Evolutionary conservation across 139 green algal genomes (phyloP).

Genomic region (Tetradesmus obliquus): DNA sequence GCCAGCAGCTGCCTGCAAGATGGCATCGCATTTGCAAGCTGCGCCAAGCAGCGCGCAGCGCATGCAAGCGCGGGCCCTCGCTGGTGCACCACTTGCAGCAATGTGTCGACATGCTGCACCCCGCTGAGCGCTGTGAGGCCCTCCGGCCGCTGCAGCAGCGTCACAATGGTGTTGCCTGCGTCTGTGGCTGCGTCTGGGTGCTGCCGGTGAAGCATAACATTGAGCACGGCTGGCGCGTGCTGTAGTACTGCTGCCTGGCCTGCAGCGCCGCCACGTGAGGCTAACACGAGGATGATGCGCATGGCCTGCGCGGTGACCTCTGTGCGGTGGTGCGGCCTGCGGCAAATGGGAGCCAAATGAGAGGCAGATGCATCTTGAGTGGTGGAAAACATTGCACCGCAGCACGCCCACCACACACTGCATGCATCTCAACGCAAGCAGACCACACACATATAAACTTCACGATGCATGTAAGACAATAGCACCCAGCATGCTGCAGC

Average conservation of each 20-base stretch:
- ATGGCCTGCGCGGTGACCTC: not conserved
- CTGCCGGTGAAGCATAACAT: not conserved
- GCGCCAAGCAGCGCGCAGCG: not conserved
- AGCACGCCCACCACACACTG: too few species aligned
- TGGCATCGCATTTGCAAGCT: not conserved
- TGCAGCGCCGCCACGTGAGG: not conserved
- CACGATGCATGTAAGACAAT: too few species aligned
- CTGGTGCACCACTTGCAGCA: not conserved
- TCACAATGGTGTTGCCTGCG: not conserved
- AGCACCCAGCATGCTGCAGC: too few species aligned
- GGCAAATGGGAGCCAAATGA: not conserved
- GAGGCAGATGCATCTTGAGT: too few species aligned
- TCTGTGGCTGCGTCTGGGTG: not conserved
- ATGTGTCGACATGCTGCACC: not conserved
- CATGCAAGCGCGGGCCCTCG: not conserved
- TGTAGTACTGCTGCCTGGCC: not conserved
- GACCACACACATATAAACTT: too few species aligned
- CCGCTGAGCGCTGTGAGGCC: not conserved
- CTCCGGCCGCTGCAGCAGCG: not conserved
- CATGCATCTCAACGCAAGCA: too few species aligned
- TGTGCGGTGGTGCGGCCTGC: not conserved
- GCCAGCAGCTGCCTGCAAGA: not conserved
- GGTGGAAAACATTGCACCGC: too few species aligned
- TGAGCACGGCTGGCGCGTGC: not conserved
- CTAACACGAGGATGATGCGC: not conserved